Evolutionary conservation across 2,329 filamentous ascomycete genomes (phyloP).

Genomic region (Verticillium tricorpus): DNA sequence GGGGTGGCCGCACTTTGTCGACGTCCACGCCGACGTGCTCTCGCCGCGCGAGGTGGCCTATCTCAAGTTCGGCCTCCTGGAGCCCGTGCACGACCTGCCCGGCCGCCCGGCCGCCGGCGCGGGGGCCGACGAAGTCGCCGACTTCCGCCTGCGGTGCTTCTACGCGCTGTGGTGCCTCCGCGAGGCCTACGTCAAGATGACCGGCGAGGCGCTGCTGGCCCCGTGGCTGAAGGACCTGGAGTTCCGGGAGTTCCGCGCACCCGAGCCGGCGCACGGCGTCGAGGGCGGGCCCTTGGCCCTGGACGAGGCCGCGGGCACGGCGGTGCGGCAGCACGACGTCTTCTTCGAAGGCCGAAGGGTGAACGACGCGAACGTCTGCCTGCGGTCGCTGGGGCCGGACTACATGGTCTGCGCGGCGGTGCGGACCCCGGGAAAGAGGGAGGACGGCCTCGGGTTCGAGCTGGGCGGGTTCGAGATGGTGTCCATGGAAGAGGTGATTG

Average conservation of each 20-base stretch:
- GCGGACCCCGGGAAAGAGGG: constrained; percentile 30
- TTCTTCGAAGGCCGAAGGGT: constrained; percentile 32
- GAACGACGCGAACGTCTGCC: constrained; percentile 35
- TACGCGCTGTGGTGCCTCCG: constrained; percentile 77
- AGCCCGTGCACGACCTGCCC: constrained; percentile 12
- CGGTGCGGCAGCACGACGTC: constrained; percentile 31
- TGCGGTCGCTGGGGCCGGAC: constrained; percentile 39
- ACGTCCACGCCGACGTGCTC: constrained; percentile 69
- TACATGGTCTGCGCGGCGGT: constrained; percentile 53
- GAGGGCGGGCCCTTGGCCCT: constrained; percentile 19
- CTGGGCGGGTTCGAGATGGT: constrained; percentile 38
- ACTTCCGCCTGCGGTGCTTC: constrained; percentile 63
- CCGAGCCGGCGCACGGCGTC: constrained; percentile 27
- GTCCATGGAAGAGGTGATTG: constrained; percentile 39
- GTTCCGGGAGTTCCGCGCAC: constrained; percentile 59
- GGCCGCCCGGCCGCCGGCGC: constrained; percentile 16
- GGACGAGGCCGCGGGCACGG: constrained; percentile 26
- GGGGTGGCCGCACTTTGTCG: constrained; percentile 64
- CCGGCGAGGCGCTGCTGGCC: constrained; percentile 71
- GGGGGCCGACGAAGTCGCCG: constrained; percentile 37
- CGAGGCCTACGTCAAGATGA: constrained; percentile 80
- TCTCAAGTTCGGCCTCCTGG: constrained; percentile 46
- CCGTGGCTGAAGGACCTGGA: constrained; percentile 68
- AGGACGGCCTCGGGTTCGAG: constrained; percentile 31
- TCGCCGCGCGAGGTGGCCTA: constrained; percentile 55